Percentiles rank a stretch among this genome's conserved stretches.
phyloP scores from a whole-genome alignment of 306 rosid species.

The Phaseolus lunatus region DNA sequence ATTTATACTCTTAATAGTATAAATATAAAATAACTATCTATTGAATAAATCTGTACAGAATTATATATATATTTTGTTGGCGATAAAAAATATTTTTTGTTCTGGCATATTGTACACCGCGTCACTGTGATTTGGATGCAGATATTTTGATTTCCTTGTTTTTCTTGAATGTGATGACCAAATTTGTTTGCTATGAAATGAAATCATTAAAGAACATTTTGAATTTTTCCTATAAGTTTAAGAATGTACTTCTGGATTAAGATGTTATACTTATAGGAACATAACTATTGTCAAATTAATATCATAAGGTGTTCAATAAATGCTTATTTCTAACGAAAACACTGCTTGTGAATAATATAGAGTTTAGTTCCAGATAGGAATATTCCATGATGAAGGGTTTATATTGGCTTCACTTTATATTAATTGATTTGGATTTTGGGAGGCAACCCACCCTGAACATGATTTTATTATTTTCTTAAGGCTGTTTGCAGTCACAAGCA shows the following conservation, averaged over 20 bases:
- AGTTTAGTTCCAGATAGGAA: not conserved
- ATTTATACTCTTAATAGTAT: too few species aligned
- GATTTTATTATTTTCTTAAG: not conserved
- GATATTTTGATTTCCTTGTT: constrained; percentile 5
- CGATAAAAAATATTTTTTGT: not conserved
- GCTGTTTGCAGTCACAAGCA: not conserved
- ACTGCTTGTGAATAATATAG: not conserved
- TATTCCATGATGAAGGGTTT: not conserved
- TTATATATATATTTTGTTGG: too few species aligned
- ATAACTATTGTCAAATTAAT: not conserved
- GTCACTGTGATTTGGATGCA: too few species aligned
- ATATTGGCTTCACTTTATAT: not conserved
- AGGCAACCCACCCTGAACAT: not conserved
- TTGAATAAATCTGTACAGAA: too few species aligned
- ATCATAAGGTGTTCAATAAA: not conserved
- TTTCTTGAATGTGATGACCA: constrained; percentile 11
- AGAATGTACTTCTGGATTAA: not conserved
- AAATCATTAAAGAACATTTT: not conserved
- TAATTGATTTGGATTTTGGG: not conserved
- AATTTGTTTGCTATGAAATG: constrained; percentile 5
- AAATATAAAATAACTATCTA: too few species aligned
- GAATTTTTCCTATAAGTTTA: constrained; percentile 20
- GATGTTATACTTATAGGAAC: not conserved
- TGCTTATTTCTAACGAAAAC: not conserved
- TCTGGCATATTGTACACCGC: constrained; percentile 29